These are phyloP conservation scores for Didymella segeticola DNA, from an alignment of 2,329 filamentous ascomycete species.

Conservation along the genomic window DNA sequence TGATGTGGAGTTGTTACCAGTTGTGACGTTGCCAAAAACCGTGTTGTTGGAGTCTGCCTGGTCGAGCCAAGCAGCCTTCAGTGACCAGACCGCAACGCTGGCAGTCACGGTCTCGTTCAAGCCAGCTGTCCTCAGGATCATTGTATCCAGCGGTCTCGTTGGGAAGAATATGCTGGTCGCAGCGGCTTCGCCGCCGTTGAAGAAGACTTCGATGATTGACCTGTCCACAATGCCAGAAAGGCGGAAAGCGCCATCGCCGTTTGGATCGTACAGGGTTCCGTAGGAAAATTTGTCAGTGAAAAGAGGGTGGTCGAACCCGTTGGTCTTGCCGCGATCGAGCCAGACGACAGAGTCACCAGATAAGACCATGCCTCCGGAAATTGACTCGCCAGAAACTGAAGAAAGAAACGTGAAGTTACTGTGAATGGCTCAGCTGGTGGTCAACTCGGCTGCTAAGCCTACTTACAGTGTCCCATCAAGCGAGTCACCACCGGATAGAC, in stretches of 20 bases:
- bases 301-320: constrained; percentile 61
- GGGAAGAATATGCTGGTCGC: constrained; percentile 62
- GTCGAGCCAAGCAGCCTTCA: constrained; percentile 49
- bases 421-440: not conserved
- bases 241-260: constrained; percentile 41
- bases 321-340: constrained; percentile 58
- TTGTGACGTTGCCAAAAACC: constrained; percentile 46
- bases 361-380: constrained; percentile 58
- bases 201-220: constrained; percentile 62
- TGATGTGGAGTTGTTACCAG: not conserved
- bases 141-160: constrained; percentile 48
- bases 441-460: not conserved
- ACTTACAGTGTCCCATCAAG: constrained; percentile 47
- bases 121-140: constrained; percentile 43
- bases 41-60: constrained; percentile 37
- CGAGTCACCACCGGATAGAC: constrained; percentile 40
- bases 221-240: constrained; percentile 62
- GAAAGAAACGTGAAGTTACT: constrained; percentile 61
- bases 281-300: constrained; percentile 63
- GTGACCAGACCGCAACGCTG: constrained; percentile 49
- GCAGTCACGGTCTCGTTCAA: constrained; percentile 46
- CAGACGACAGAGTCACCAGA: constrained; percentile 52
- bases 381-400: constrained; percentile 56
- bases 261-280: constrained; percentile 32
- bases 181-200: constrained; percentile 59